Evolutionary conservation across 2,329 filamentous ascomycete species (phyloP).

Genomic region (Clonostachys byssicola): DNA sequence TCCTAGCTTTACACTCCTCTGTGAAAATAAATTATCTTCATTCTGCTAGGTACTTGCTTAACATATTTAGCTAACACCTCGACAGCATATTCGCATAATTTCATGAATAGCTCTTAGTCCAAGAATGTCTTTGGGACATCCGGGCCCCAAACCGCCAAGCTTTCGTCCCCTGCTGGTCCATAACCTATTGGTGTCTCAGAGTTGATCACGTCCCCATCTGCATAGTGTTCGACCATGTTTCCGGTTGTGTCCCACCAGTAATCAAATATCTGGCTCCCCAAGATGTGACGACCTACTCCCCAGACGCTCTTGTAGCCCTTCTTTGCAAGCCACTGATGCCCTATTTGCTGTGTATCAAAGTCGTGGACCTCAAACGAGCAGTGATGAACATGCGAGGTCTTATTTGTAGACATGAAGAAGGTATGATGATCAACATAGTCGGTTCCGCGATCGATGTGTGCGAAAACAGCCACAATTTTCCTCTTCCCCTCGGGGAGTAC

Average conservation of each 20-base stretch:
- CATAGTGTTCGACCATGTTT: slow-evolving; percentile 44
- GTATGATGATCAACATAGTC: slow-evolving; percentile 16
- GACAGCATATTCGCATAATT: no score
- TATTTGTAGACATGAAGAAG: slow-evolving; percentile 43
- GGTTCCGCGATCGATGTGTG: not conserved
- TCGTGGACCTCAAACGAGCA: slow-evolving; percentile 67
- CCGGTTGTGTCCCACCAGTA: slow-evolving; percentile 13
- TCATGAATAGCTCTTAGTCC: no score
- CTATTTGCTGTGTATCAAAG: slow-evolving; percentile 66
- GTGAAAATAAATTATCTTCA: no score
- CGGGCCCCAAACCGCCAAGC: slow-evolving; percentile 11
- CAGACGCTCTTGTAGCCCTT: slow-evolving; percentile 63
- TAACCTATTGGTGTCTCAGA: slow-evolving; percentile 29
- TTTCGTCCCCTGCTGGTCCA: slow-evolving; percentile 1
- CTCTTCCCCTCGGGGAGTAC: not conserved
- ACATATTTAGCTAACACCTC: no score
- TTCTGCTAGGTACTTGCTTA: no score
- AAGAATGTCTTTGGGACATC: no score
- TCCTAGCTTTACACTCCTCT: no score
- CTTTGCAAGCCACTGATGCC: slow-evolving; percentile 63
- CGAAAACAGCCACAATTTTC: not conserved
- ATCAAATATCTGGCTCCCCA: slow-evolving; percentile 65
- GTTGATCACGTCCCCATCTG: slow-evolving; percentile 58
- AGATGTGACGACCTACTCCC: slow-evolving; percentile 67
- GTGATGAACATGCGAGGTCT: slow-evolving; percentile 58